These are phyloP conservation scores for Hypoxylon sp. DNA, from an alignment of 2,329 filamentous ascomycete genomes.

Conservation along the genomic window DNA sequence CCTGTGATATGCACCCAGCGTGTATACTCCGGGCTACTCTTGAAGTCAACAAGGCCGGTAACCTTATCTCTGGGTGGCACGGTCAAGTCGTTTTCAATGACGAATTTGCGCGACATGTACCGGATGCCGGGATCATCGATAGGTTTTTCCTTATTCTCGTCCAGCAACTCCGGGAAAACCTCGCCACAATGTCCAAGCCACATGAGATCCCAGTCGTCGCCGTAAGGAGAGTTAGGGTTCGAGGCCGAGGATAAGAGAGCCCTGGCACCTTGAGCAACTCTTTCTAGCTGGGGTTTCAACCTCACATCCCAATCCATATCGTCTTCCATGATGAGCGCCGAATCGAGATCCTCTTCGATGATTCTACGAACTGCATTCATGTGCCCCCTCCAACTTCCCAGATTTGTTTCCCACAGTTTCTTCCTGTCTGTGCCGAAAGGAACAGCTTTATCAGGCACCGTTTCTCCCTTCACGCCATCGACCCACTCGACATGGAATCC, in stretches of 20 bases:
- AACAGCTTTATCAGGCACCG: slow-evolving; percentile 60
- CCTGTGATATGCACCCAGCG: slow-evolving; percentile 50
- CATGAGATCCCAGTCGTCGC: slow-evolving; percentile 50
- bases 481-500: slow-evolving; percentile 62
- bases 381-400: slow-evolving; percentile 61
- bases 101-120: slow-evolving; percentile 50
- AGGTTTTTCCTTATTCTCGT: slow-evolving; percentile 49
- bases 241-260: slow-evolving; percentile 49
- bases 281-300: slow-evolving; percentile 54
- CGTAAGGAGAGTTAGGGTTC: slow-evolving; percentile 49
- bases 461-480: slow-evolving; percentile 59
- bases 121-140: slow-evolving; percentile 40
- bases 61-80: slow-evolving; percentile 49
- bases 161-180: slow-evolving; percentile 50
- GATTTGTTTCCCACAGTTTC: slow-evolving; percentile 52
- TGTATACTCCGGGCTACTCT: slow-evolving; percentile 44
- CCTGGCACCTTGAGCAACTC: slow-evolving; percentile 53
- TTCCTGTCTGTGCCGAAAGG: slow-evolving; percentile 54
- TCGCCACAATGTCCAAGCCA: slow-evolving; percentile 53
- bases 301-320: slow-evolving; percentile 60
- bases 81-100: slow-evolving; percentile 48
- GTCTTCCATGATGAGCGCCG: slow-evolving; percentile 59
- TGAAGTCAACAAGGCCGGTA: slow-evolving; percentile 53
- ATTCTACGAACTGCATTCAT: slow-evolving; percentile 58
- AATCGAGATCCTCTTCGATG: slow-evolving; percentile 54